Conservation (phyloP, 2,329 filamentous ascomycete genomes). For the Hypocrella siamensis region DNA sequence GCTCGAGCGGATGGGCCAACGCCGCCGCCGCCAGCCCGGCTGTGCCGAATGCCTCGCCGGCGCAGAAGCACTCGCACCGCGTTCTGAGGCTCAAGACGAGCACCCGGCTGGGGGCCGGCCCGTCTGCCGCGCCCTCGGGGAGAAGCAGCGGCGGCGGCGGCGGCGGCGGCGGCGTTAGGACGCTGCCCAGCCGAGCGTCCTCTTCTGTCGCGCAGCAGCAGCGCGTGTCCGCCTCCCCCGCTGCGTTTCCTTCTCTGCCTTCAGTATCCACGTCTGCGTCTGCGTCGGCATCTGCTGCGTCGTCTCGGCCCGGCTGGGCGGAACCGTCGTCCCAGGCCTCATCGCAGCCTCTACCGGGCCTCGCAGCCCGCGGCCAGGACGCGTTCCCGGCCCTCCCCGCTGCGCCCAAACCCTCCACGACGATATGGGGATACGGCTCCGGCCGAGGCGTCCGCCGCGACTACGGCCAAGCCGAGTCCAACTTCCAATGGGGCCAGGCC, state of each 20-base stretch:
- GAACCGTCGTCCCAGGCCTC: conserved; percentile 17
- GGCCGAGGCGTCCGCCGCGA: conserved; percentile 38
- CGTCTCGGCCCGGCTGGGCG: conserved; percentile 11
- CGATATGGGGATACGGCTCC: conserved; percentile 45
- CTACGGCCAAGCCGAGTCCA: conserved; percentile 28
- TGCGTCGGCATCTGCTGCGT: background rate
- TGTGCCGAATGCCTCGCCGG: conserved; percentile 20
- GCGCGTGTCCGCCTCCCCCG: conserved; percentile 9
- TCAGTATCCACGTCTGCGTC: conserved; percentile 8
- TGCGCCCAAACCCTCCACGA: conserved; percentile 52
- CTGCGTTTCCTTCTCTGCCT: conserved; percentile 29
- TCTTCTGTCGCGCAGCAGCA: background rate
- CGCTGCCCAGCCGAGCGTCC: conserved; percentile 1
- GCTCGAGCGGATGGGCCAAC: conserved; percentile 41
- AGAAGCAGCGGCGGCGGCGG: too few relatives aligned
- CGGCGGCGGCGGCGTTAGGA: conserved; percentile 2
- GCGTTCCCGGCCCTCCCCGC: conserved; percentile 72
- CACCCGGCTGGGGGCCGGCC: conserved; percentile 26
- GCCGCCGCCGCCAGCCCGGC: conserved; percentile 43
- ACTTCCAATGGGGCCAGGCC: conserved; percentile 34
- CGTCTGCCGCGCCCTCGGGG: too few relatives aligned
- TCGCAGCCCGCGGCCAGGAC: conserved; percentile 27
- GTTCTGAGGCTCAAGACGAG: conserved; percentile 45
- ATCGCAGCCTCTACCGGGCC: conserved; percentile 17
- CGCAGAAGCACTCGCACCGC: conserved; percentile 34